These are phyloP conservation scores for Kodamaea hsintzibuensis DNA, from an alignment of 805 yeast genomes.

Conservation along the genomic window DNA sequence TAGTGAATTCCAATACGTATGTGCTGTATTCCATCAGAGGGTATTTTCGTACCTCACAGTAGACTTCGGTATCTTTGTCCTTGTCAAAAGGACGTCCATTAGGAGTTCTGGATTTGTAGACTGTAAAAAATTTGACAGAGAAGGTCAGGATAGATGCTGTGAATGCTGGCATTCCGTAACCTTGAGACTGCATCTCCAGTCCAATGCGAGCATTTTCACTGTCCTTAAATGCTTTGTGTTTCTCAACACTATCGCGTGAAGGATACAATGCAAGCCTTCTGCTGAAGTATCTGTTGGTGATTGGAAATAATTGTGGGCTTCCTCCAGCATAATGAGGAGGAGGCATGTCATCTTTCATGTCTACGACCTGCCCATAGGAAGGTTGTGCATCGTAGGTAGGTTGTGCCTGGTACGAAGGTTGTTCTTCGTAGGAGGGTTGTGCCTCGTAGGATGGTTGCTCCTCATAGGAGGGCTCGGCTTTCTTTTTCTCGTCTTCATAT, in stretches of 20 bases:
- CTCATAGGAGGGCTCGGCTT: too few species aligned
- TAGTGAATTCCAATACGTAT: background rate
- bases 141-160: background rate
- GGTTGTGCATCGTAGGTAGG: too few species aligned
- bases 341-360: background rate
- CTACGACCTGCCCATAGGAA: background rate
- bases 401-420: too few species aligned
- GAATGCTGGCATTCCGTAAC: conserved; percentile 8
- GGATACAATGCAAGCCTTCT: conserved; percentile 5
- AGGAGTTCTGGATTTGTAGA: background rate
- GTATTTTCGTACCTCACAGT: conserved; percentile 4
- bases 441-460: too few species aligned
- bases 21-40: background rate
- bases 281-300: background rate
- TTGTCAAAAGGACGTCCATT: background rate
- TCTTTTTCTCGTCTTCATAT: background rate
- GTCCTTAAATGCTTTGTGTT: conserved; percentile 1
- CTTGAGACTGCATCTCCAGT: conserved; percentile 2
- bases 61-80: conserved; percentile 4
- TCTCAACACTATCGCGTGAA: background rate
- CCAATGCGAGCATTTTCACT: background rate
- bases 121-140: conserved; percentile 4
- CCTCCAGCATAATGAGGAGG: conserved; percentile 3
- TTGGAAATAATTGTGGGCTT: conserved; percentile 5
- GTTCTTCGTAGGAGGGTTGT: too few species aligned